phyloP scores from a whole-genome alignment of 2,329 filamentous ascomycete species.

The Botrytis aclada region DNA sequence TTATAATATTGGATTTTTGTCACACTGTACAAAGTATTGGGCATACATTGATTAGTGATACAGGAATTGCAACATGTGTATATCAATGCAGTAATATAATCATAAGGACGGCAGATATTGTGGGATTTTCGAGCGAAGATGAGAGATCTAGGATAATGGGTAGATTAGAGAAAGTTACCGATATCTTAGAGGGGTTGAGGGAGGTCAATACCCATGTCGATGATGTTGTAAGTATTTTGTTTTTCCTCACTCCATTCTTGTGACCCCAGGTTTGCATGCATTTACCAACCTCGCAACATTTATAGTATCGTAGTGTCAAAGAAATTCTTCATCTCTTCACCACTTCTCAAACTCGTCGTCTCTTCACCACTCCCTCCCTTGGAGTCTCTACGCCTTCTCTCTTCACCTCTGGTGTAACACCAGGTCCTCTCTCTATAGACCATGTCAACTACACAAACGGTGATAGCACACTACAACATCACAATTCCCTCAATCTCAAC shows the following conservation, averaged over 20 bases:
- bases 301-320: slow-evolving; percentile 13
- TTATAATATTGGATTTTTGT: slow-evolving; percentile 14
- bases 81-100: slow-evolving; percentile 17
- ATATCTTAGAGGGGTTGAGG: slow-evolving; percentile 12
- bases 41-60: slow-evolving; percentile 17
- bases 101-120: slow-evolving; percentile 9
- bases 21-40: slow-evolving; percentile 16
- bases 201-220: slow-evolving; percentile 16
- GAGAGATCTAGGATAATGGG: slow-evolving; percentile 7
- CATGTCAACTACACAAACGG: neutral
- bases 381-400: neutral
- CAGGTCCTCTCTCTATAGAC: neutral
- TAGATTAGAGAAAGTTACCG: neutral
- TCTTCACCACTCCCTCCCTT: neutral
- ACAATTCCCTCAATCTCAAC: neutral
- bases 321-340: slow-evolving; percentile 4
- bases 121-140: neutral
- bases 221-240: slow-evolving; percentile 7
- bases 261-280: neutral
- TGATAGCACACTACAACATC: neutral
- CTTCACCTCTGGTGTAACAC: neutral
- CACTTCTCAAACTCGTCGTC: neutral
- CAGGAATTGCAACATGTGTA: slow-evolving; percentile 11
- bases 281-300: neutral
- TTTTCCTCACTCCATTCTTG: neutral